Percentiles rank a stretch among this genome's conserved stretches.
These are phyloP conservation scores for Tolypocladium ovalisporum DNA, from an alignment of 2,329 filamentous ascomycete species.

Conservation along the genomic window DNA sequence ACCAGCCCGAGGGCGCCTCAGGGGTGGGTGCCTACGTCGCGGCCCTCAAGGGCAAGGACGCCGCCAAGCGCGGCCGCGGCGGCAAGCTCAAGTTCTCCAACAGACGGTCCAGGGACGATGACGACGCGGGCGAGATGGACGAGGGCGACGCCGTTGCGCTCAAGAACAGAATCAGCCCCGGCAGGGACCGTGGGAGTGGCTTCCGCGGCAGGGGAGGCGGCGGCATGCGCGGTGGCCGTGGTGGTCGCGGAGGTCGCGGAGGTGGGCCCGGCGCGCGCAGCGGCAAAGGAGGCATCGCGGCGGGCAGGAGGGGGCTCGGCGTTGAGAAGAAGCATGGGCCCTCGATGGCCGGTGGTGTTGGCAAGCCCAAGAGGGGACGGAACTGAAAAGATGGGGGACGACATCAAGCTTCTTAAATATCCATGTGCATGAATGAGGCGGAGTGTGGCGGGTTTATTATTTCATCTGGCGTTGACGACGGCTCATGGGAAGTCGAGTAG, in stretches of 20 bases:
- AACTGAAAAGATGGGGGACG: constrained; percentile 7
- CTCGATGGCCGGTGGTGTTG: constrained; percentile 22
- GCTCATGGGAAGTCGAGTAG: not conserved
- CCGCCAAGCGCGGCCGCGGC: constrained; percentile 51
- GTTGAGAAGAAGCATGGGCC: constrained; percentile 35
- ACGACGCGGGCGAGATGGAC: constrained; percentile 42
- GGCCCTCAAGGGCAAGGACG: constrained; percentile 57
- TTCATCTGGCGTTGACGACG: not conserved
- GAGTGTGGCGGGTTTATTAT: not conserved
- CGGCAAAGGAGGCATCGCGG: constrained; percentile 35
- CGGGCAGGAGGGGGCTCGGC: constrained; percentile 38
- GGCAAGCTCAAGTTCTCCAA: constrained; percentile 65
- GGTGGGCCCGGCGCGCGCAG: constrained; percentile 27
- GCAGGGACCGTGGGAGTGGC: constrained; percentile 14
- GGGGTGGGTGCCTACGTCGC: constrained; percentile 61
- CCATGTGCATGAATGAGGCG: not conserved
- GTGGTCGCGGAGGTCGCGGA: constrained; percentile 18
- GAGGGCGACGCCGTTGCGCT: constrained; percentile 40
- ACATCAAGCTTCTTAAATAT: not conserved
- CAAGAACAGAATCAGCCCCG: constrained; percentile 35
- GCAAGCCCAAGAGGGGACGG: constrained; percentile 25
- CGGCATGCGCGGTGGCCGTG: constrained; percentile 18
- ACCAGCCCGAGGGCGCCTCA: constrained; percentile 46
- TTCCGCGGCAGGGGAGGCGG: constrained; percentile 19
- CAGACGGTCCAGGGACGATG: constrained; percentile 36